A percentile compares a stretch with the other conserved stretches of the same genome.
These are phyloP conservation scores for Trichaptum fuscoviolaceum DNA, from an alignment of 768 basidiomycete genomes.

Conservation along the genomic window DNA sequence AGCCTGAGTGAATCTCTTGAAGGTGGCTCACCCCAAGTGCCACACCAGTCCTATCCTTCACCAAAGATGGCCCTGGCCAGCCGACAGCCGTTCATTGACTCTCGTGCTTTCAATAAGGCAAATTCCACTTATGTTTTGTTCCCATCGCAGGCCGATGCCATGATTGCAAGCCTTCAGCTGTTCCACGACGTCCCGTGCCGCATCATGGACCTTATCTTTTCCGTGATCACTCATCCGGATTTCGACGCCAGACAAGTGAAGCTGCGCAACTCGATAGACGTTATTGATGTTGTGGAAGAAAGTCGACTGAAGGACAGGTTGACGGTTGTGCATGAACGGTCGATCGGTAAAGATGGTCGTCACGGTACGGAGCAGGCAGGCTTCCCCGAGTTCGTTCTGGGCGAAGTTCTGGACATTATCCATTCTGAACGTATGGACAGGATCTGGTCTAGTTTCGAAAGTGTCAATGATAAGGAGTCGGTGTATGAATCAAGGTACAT, in stretches of 20 bases:
- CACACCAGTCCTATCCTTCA: no score
- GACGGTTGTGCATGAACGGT: not conserved
- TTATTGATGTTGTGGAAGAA: not conserved
- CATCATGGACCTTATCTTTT: not conserved
- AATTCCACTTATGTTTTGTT: not conserved
- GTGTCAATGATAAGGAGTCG: not conserved
- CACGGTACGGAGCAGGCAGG: not conserved
- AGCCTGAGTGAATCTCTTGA: no score
- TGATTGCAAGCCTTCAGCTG: not conserved
- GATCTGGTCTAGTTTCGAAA: not conserved
- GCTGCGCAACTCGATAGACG: not conserved
- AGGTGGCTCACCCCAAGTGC: no score
- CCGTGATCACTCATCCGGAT: not conserved
- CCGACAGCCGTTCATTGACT: not conserved
- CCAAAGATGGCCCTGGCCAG: no score
- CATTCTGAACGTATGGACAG: not conserved
- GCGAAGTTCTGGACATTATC: not conserved
- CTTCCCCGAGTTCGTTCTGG: not conserved
- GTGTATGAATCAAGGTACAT: no score
- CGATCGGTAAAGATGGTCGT: not conserved
- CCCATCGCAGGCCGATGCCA: not conserved
- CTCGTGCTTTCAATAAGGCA: not conserved
- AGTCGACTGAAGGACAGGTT: not conserved
- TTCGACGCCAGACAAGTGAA: not conserved
- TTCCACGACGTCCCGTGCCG: not conserved